Percentiles rank a stretch among this genome's conserved stretches.
Evolutionary conservation across 2,329 filamentous ascomycete species (phyloP).

Genomic region (Penicillium sp.): DNA sequence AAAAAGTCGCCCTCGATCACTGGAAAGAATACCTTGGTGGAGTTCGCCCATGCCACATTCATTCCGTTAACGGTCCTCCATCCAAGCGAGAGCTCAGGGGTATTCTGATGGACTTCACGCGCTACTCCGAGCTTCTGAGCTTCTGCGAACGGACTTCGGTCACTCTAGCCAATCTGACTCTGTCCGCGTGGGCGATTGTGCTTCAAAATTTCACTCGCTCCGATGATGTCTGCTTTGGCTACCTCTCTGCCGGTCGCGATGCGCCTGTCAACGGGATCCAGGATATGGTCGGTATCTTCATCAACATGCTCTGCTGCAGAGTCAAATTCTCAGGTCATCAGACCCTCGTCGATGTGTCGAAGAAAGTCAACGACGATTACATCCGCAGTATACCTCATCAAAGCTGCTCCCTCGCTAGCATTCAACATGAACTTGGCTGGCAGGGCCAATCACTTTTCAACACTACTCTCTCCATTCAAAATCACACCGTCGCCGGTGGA

Average conservation of each 20-base stretch:
- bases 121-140: constrained; percentile 33
- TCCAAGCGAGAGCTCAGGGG: constrained; percentile 27
- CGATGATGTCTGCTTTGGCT: constrained; percentile 47
- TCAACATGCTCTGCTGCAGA: constrained; percentile 59
- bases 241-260: constrained; percentile 47
- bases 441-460: constrained; percentile 44
- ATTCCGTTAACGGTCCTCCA: constrained; percentile 13
- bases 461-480: constrained; percentile 47
- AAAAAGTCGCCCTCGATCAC: constrained; percentile 32
- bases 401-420: constrained; percentile 52
- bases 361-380: constrained; percentile 50
- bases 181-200: constrained; percentile 45
- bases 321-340: constrained; percentile 42
- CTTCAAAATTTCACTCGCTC: constrained; percentile 35
- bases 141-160: constrained; percentile 36
- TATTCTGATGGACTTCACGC: constrained; percentile 32
- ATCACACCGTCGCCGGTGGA: constrained; percentile 29
- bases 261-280: constrained; percentile 49
- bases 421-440: constrained; percentile 46
- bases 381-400: constrained; percentile 53
- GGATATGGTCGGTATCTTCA: constrained; percentile 52
- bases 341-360: constrained; percentile 44
- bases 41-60: constrained; percentile 36
- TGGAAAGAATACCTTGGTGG: constrained; percentile 41
- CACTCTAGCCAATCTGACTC: constrained; percentile 41